These are phyloP conservation scores for Hypoxylon sp. DNA, from an alignment of 2,329 filamentous ascomycete species.

Conservation along the genomic window DNA sequence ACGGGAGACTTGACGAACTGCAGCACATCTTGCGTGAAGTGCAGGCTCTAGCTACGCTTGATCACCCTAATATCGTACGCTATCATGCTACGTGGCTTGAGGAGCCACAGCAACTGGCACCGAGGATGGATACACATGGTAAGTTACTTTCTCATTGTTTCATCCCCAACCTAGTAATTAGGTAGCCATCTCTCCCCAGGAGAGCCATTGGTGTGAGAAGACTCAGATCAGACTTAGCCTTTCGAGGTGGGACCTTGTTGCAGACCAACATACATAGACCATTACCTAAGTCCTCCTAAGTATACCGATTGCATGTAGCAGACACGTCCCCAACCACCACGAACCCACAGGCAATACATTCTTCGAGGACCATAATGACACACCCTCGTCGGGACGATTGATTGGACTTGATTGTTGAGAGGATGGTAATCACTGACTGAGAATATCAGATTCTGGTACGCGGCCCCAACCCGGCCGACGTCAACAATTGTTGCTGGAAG, in stretches of 20 bases:
- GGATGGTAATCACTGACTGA: conserved; percentile 14
- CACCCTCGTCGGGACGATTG: not conserved
- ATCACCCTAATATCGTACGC: conserved; percentile 55
- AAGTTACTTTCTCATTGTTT: conserved; percentile 52
- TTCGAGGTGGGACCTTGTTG: not conserved
- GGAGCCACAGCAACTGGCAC: conserved; percentile 43
- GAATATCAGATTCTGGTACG: conserved; percentile 16
- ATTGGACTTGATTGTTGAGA: not conserved
- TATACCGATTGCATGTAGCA: not conserved
- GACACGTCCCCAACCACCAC: not conserved
- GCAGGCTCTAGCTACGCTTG: conserved; percentile 53
- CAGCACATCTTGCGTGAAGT: conserved; percentile 53
- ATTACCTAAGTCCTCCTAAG: not conserved
- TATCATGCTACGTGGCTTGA: conserved; percentile 56
- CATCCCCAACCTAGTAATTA: not conserved
- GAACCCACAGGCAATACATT: conserved; percentile 50
- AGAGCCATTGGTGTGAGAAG: not conserved
- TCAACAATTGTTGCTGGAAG: conserved; percentile 46
- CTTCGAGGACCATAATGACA: not conserved
- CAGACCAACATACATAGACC: not conserved
- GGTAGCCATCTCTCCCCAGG: conserved; percentile 5
- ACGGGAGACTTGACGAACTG: conserved; percentile 52
- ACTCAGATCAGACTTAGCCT: not conserved
- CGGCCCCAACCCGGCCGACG: conserved; percentile 9
- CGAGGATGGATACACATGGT: conserved; percentile 58